Evolutionary conservation across 2,329 filamentous ascomycete genomes (phyloP).

Genomic region (Capronia epimyces): DNA sequence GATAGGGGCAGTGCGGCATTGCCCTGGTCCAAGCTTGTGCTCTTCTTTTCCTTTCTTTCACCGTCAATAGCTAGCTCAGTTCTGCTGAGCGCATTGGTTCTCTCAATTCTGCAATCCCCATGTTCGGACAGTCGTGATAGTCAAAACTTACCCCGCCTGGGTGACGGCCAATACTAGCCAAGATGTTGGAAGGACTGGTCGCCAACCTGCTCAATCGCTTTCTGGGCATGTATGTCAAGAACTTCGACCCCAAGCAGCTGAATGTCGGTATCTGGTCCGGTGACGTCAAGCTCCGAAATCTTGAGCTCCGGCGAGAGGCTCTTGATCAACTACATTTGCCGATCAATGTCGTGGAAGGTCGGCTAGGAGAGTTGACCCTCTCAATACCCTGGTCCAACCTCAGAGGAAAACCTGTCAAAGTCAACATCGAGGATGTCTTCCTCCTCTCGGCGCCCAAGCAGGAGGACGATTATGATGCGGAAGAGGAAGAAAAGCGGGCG

Average conservation of each 20-base stretch:
- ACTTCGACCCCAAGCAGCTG: constrained; percentile 95
- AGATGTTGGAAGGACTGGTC: constrained; percentile 94
- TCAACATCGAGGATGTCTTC: constrained; percentile 96
- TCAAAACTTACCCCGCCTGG: constrained; percentile 55
- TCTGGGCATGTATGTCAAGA: constrained; percentile 99
- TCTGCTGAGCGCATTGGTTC: background rate
- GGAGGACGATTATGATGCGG: constrained; percentile 85
- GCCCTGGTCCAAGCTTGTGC: background rate
- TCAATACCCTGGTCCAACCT: constrained; percentile 97
- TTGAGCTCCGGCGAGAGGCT: constrained; percentile 88
- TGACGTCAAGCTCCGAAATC: constrained; percentile 88
- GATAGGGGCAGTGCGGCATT: background rate
- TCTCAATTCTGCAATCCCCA: background rate
- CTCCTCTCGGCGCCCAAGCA: constrained; percentile 91
- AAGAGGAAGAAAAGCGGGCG: constrained; percentile 79
- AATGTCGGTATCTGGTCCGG: constrained; percentile 99
- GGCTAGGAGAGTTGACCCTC: constrained; percentile 84
- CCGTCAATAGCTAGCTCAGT: background rate
- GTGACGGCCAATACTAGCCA: constrained; percentile 60
- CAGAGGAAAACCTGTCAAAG: constrained; percentile 84
- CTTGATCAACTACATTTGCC: constrained; percentile 95
- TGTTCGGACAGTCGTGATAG: constrained; percentile 8
- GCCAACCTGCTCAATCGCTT: constrained; percentile 98
- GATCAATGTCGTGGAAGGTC: constrained; percentile 92
- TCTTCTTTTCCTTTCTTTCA: background rate